Evolutionary conservation across 2,329 filamentous ascomycete species (phyloP).

Genomic region (Pestalotiopsis sp.): DNA sequence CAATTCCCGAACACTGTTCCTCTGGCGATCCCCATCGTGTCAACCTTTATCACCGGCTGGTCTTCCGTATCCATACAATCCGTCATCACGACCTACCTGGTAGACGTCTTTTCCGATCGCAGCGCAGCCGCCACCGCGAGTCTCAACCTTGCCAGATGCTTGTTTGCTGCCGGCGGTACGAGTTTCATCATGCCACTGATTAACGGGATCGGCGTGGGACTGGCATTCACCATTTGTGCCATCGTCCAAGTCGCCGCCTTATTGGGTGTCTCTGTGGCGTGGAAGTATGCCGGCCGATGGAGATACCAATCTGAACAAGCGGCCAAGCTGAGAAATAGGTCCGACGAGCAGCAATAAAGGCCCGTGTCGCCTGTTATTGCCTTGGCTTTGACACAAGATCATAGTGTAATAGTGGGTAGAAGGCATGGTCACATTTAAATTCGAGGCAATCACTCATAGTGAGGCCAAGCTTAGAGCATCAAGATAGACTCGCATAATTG

Average conservation of each 20-base stretch:
- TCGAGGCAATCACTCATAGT: background rate
- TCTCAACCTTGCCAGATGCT: constrained; percentile 6
- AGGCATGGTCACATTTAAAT: background rate
- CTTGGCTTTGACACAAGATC: background rate
- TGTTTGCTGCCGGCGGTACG: constrained; percentile 8
- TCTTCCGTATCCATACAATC: background rate
- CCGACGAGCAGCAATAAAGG: constrained; percentile 23
- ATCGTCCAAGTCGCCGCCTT: background rate
- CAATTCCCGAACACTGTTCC: constrained; percentile 30
- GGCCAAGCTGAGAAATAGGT: constrained; percentile 5
- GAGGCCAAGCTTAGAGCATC: background rate
- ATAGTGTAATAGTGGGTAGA: background rate
- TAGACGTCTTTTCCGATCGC: constrained; percentile 3
- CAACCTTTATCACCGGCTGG: constrained; percentile 5
- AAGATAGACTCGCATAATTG: constrained; percentile 17
- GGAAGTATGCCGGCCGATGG: background rate
- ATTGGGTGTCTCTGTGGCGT: background rate
- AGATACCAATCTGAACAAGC: background rate
- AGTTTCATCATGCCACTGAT: constrained; percentile 6
- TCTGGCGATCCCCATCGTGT: constrained; percentile 6
- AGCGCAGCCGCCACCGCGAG: constrained; percentile 2
- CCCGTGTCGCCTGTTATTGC: background rate
- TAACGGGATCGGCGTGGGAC: constrained; percentile 4
- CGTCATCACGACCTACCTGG: constrained; percentile 5
- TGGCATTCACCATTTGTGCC: constrained; percentile 4